A percentile compares a stretch with the other conserved stretches of the same genome.
Evolutionary conservation across 1,139 yeast species (phyloP).

Genomic region (Hyphopichia burtonii): DNA sequence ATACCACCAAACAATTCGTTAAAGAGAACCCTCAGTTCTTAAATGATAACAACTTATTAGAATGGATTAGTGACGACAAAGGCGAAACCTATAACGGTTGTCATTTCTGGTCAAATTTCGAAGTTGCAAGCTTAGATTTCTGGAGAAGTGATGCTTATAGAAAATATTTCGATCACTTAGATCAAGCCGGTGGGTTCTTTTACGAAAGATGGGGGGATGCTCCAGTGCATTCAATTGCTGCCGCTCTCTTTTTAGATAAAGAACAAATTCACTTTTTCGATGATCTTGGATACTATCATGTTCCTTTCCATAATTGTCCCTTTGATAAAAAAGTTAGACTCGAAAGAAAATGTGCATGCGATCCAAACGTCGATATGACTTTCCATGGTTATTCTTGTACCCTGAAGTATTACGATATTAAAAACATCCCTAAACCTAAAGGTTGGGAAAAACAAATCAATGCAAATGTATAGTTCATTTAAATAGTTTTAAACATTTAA

Average conservation of each 20-base stretch:
- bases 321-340: constrained; percentile 53
- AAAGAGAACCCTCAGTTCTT: constrained; percentile 64
- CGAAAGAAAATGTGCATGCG: constrained; percentile 65
- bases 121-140: constrained; percentile 69
- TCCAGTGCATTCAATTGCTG: constrained; percentile 89
- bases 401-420: constrained; percentile 62
- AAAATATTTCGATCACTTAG: constrained; percentile 68
- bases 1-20: constrained; percentile 66
- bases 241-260: constrained; percentile 65
- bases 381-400: constrained; percentile 89
- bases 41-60: constrained; percentile 65
- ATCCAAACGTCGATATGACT: constrained; percentile 74
- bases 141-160: constrained; percentile 73
- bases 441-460: constrained; percentile 65
- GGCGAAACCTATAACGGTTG: constrained; percentile 73
- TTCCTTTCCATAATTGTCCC: constrained; percentile 77
- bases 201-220: constrained; percentile 96
- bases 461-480: constrained; percentile 19
- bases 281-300: constrained; percentile 81
- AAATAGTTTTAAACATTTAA: too few relatives aligned
- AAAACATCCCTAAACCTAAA: constrained; percentile 61
- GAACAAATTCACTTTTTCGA: constrained; percentile 74
- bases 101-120: constrained; percentile 89
- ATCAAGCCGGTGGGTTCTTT: constrained; percentile 83
- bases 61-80: constrained; percentile 68